Evolutionary conservation across 805 yeast species (phyloP).

Genomic region (Zygosaccharomyces bailii): DNA sequence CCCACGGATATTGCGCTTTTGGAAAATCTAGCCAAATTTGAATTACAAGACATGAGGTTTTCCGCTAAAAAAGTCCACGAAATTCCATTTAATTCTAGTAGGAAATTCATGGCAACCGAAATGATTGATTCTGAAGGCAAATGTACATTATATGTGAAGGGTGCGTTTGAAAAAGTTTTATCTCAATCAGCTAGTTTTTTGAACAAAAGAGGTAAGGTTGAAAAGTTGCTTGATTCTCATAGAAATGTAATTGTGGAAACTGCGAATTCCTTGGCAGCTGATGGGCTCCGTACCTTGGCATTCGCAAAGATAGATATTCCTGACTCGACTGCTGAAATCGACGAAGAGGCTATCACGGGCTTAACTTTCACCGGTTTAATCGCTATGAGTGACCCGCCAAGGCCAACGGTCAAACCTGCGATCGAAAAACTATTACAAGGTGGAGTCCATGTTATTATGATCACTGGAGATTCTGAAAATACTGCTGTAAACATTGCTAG

Average conservation of each 20-base stretch:
- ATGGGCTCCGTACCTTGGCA: conserved; percentile 83
- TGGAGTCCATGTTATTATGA: conserved; percentile 97
- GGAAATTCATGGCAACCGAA: conserved; percentile 89
- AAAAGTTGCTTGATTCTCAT: conserved; percentile 53
- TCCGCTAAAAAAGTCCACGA: conserved; percentile 59
- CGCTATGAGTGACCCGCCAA: conserved; percentile 98
- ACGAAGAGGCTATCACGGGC: conserved; percentile 48
- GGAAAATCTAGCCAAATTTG: conserved; percentile 68
- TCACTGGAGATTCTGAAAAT: conserved; percentile 89
- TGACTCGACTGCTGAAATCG: conserved; percentile 29
- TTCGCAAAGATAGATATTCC: conserved; percentile 55
- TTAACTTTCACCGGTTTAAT: conserved; percentile 79
- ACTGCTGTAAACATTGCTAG: conserved; percentile 83
- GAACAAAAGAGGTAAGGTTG: conserved; percentile 55
- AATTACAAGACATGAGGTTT: conserved; percentile 65
- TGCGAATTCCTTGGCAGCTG: conserved; percentile 65
- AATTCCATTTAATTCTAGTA: conserved; percentile 75
- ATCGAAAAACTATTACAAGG: conserved; percentile 77
- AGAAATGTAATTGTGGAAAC: conserved; percentile 48
- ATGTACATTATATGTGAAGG: conserved; percentile 69
- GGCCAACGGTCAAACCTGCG: conserved; percentile 77
- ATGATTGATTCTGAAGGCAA: conserved; percentile 54
- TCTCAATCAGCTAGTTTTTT: conserved; percentile 56
- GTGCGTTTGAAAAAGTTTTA: conserved; percentile 80
- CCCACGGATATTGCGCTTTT: conserved; percentile 92